Percentiles rank a stretch among this genome's conserved stretches.
These are phyloP conservation scores for Dichomitus squalens DNA, from an alignment of 1,284 basidiomycete genomes.

Conservation along the genomic window DNA sequence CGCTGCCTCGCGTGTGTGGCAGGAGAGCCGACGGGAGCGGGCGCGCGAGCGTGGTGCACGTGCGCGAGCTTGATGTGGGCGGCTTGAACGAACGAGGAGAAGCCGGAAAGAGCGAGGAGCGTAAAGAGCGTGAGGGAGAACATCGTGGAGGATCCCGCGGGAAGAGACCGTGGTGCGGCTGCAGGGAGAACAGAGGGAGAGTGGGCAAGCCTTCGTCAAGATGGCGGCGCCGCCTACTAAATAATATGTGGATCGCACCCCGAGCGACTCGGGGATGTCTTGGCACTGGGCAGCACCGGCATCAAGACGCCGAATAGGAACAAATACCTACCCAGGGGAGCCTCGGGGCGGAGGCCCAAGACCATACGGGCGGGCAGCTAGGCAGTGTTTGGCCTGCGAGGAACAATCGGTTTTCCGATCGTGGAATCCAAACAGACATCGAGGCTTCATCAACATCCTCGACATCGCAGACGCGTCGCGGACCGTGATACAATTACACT, in stretches of 20 bases:
- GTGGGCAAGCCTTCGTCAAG: neutral
- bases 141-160: neutral
- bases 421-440: too few species aligned
- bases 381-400: too few species aligned
- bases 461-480: neutral
- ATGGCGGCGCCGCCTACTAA: too few species aligned
- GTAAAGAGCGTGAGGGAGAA: constrained; percentile 2
- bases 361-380: too few species aligned
- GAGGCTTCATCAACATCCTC: too few species aligned
- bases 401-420: too few species aligned
- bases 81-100: neutral
- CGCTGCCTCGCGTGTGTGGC: neutral
- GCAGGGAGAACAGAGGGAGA: neutral
- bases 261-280: too few species aligned
- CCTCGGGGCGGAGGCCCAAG: too few species aligned
- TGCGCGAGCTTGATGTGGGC: neutral
- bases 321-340: too few species aligned
- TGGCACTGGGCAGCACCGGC: too few species aligned
- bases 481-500: neutral
- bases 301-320: too few species aligned
- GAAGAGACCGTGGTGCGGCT: neutral
- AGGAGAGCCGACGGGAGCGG: neutral
- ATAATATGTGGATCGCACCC: too few species aligned
- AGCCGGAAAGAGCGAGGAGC: constrained; percentile 1
- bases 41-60: neutral